phyloP scores from a whole-genome alignment of 2,329 filamentous ascomycete species.

The Pseudocercospora musae region DNA sequence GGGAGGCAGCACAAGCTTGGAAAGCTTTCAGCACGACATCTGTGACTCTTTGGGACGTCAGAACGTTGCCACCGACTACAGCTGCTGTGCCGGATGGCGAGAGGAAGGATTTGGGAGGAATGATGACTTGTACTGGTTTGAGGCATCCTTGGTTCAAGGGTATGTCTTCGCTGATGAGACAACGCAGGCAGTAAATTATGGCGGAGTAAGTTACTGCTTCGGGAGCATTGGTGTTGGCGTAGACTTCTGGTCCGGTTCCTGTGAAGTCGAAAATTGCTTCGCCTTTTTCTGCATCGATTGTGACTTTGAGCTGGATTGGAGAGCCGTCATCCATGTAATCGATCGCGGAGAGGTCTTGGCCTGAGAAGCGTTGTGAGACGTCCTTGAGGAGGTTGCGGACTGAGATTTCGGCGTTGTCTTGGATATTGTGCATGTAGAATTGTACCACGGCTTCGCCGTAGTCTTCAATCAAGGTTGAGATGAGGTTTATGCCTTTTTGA shows the following conservation, averaged over 20 bases:
- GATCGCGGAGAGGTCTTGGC: slow-evolving; percentile 66
- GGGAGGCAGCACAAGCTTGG: slow-evolving; percentile 71
- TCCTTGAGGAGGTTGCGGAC: slow-evolving; percentile 71
- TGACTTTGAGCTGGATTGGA: slow-evolving; percentile 70
- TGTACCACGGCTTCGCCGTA: slow-evolving; percentile 75
- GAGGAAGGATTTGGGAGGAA: slow-evolving; percentile 70
- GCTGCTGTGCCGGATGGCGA: slow-evolving; percentile 73
- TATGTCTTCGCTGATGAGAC: slow-evolving; percentile 74
- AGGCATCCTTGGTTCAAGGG: slow-evolving; percentile 85
- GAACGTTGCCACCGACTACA: slow-evolving; percentile 78
- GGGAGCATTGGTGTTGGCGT: slow-evolving; percentile 73
- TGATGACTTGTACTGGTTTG: slow-evolving; percentile 69
- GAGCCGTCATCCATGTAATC: slow-evolving; percentile 88
- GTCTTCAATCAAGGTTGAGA: slow-evolving; percentile 69
- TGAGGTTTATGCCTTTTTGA: slow-evolving; percentile 77
- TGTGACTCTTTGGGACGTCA: slow-evolving; percentile 74
- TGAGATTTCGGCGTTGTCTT: slow-evolving; percentile 72
- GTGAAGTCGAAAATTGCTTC: slow-evolving; percentile 75
- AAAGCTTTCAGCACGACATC: slow-evolving; percentile 82
- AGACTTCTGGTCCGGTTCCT: slow-evolving; percentile 68
- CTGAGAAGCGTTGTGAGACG: slow-evolving; percentile 66
- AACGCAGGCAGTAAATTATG: slow-evolving; percentile 82
- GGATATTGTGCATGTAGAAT: slow-evolving; percentile 80
- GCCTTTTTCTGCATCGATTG: slow-evolving; percentile 69
- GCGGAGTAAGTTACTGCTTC: slow-evolving; percentile 78